Evolutionary conservation across 148 eudicot genomes (phyloP).

Genomic region (Nepenthes gracilis): DNA sequence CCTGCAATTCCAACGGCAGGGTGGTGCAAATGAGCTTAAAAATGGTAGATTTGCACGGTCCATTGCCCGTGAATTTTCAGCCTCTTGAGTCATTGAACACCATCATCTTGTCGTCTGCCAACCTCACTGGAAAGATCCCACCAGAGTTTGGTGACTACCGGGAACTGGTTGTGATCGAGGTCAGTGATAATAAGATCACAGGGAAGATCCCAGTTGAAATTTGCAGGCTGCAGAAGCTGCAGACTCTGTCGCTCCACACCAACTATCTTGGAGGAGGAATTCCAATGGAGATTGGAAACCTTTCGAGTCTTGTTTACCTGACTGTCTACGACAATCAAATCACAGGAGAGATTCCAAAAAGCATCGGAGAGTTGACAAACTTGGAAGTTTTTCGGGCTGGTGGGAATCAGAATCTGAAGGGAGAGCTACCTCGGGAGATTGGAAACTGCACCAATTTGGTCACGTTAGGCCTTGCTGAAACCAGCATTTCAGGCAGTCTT

Average conservation of each 20-base stretch:
- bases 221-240: slow-evolving; percentile 40
- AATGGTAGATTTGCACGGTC: slow-evolving; percentile 19
- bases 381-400: slow-evolving; percentile 69
- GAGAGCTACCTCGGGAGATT: slow-evolving; percentile 67
- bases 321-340: slow-evolving; percentile 66
- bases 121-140: slow-evolving; percentile 71
- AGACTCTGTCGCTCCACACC: slow-evolving; percentile 38
- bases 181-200: slow-evolving; percentile 56
- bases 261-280: slow-evolving; percentile 54
- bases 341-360: slow-evolving; percentile 57
- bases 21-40: slow-evolving; percentile 37
- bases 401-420: slow-evolving; percentile 79
- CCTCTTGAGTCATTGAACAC: slow-evolving; percentile 30
- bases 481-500: slow-evolving; percentile 65
- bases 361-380: slow-evolving; percentile 46
- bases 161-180: slow-evolving; percentile 34
- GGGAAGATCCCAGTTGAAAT: slow-evolving; percentile 70
- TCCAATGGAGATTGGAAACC: slow-evolving; percentile 61
- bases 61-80: slow-evolving; percentile 51
- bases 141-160: slow-evolving; percentile 55
- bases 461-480: slow-evolving; percentile 73
- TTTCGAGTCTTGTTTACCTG: slow-evolving; percentile 33
- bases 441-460: slow-evolving; percentile 65
- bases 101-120: slow-evolving; percentile 49
- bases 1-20: slow-evolving; percentile 31